Percentiles rank a stretch among this genome's conserved stretches.
phyloP scores from a whole-genome alignment of 352 stramenopile genomes.

The Phytopythium delawarense region DNA sequence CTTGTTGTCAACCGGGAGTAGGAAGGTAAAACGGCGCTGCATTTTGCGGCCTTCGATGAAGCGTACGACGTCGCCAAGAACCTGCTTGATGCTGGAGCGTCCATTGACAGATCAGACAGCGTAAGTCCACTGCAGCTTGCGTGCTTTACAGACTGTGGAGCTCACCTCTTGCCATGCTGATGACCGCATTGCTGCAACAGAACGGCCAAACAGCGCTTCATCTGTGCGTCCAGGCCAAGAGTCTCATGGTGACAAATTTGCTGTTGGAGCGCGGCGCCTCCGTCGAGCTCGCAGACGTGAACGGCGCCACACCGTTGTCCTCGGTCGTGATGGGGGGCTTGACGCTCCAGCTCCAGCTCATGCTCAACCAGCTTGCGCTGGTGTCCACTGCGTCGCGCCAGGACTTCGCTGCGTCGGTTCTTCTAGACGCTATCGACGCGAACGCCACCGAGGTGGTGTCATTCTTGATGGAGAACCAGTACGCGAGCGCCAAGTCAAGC shows the following conservation, averaged over 20 bases:
- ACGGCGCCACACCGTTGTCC: conserved; percentile 9
- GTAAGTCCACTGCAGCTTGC: neutral
- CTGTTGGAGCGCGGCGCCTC: conserved; percentile 13
- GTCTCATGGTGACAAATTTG: conserved; percentile 19
- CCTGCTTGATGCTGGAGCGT: conserved; percentile 12
- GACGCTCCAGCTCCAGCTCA: conserved; percentile 20
- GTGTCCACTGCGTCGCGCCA: conserved; percentile 12
- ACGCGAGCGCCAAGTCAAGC: conserved; percentile 5
- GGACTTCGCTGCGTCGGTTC: conserved; percentile 12
- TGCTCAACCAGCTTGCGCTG: conserved; percentile 25
- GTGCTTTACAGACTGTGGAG: neutral
- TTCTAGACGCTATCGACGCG: conserved; percentile 12
- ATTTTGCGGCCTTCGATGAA: conserved; percentile 18
- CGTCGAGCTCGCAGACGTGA: conserved; percentile 15
- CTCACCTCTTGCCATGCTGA: neutral
- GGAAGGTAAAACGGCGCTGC: conserved; percentile 23
- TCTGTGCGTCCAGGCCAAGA: conserved; percentile 20
- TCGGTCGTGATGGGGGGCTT: conserved; percentile 18
- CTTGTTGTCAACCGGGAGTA: conserved; percentile 3
- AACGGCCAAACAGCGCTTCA: conserved; percentile 21
- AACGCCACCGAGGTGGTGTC: conserved; percentile 4
- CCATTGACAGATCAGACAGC: conserved; percentile 12
- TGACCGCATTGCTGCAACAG: conserved; percentile 1
- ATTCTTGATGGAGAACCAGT: conserved; percentile 22
- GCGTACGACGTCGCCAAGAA: conserved; percentile 20